Evolutionary conservation across 176 grass and related monocot species (phyloP).

Genomic region (Canna indica): DNA sequence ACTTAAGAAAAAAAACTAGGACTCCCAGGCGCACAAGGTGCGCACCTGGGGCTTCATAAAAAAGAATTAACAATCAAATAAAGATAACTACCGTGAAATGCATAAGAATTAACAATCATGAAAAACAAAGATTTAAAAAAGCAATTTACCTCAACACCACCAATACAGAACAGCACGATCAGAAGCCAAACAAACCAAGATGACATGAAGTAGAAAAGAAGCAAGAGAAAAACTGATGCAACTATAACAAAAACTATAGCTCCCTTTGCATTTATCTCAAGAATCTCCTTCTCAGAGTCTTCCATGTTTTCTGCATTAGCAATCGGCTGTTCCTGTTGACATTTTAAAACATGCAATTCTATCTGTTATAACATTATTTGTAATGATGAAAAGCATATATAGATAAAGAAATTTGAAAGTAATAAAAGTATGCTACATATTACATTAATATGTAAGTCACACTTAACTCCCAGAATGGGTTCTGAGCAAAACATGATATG

Average conservation of each 20-base stretch:
- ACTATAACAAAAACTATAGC: conserved; percentile 74
- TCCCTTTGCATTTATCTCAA: conserved; percentile 83
- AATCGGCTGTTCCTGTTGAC: conserved; percentile 49
- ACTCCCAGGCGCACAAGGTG: no score
- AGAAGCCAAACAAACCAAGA: conserved; percentile 87
- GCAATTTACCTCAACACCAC: conserved; percentile 76
- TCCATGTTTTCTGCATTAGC: conserved; percentile 24
- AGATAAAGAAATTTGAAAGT: background rate
- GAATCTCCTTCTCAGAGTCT: conserved; percentile 72
- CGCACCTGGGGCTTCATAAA: no score
- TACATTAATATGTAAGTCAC: no score
- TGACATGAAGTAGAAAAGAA: conserved; percentile 98
- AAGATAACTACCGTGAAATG: background rate
- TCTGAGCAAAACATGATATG: no score
- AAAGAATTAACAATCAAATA: no score
- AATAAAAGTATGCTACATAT: no score
- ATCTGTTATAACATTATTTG: background rate
- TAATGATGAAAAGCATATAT: background rate
- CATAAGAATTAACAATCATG: conserved; percentile 1
- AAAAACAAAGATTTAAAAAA: conserved; percentile 13
- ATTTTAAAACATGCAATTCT: background rate
- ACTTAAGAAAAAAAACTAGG: no score
- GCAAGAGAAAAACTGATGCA: conserved; percentile 87
- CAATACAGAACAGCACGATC: conserved; percentile 90
- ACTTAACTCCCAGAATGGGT: no score